Conservation (phyloP, 2,329 filamentous ascomycete species). For the Phaeosphaeriaceae sp. region DNA sequence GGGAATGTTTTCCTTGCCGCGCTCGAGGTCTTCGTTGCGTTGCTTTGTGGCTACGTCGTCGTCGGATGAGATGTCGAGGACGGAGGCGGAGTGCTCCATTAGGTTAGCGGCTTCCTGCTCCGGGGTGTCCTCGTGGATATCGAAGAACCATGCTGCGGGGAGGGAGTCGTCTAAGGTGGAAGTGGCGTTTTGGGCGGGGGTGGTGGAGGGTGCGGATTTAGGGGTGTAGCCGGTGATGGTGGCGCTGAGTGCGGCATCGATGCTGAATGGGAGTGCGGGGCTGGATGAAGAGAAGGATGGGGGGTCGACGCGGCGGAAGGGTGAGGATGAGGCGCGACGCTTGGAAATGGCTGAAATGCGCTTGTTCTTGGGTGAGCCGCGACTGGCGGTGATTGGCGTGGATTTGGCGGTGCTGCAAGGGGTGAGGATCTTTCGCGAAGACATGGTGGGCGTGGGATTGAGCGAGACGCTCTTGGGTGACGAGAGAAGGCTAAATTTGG, state of each 20-base stretch:
- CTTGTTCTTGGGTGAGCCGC: slow-evolving; percentile 79
- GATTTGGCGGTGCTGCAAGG: slow-evolving; percentile 51
- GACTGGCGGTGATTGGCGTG: slow-evolving; percentile 58
- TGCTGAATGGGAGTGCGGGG: slow-evolving; percentile 71
- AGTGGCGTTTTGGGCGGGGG: slow-evolving; percentile 29
- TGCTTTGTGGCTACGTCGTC: slow-evolving; percentile 71
- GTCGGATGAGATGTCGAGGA: slow-evolving; percentile 87
- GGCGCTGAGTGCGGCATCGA: slow-evolving; percentile 81
- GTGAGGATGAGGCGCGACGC: slow-evolving; percentile 67
- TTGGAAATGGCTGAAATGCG: slow-evolving; percentile 71
- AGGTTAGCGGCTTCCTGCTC: slow-evolving; percentile 92
- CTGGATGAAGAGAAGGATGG: slow-evolving; percentile 63
- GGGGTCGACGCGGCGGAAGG: slow-evolving; percentile 73
- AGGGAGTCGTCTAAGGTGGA: slow-evolving; percentile 59
- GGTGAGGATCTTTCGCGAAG: slow-evolving; percentile 49
- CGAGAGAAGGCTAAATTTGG: slow-evolving; percentile 48
- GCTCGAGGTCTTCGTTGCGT: slow-evolving; percentile 61
- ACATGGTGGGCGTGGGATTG: slow-evolving; percentile 36
- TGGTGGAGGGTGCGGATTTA: slow-evolving; percentile 45
- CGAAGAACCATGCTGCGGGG: slow-evolving; percentile 79
- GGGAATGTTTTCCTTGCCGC: slow-evolving; percentile 93
- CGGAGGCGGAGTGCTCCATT: slow-evolving; percentile 87
- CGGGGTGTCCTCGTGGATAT: slow-evolving; percentile 90
- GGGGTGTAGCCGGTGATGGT: slow-evolving; percentile 69
- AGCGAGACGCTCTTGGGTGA: slow-evolving; percentile 35